phyloP scores from a whole-genome alignment of 2,329 filamentous ascomycete species.

The Beauveria sp. region DNA sequence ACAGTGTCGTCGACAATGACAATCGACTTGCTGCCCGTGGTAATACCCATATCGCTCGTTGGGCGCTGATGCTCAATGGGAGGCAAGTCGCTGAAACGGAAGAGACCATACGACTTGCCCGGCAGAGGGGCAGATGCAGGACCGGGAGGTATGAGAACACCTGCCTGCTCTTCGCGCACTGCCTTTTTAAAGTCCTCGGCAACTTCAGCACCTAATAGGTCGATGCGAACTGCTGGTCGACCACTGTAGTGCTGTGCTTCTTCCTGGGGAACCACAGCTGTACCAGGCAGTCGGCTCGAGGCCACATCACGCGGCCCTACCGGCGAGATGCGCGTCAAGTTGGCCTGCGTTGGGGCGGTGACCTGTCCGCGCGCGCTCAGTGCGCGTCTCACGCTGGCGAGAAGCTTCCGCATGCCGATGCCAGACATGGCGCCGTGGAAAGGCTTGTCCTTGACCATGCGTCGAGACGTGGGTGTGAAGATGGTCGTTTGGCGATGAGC shows the following conservation, averaged over 20 bases:
- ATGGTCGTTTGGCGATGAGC: conserved; percentile 46
- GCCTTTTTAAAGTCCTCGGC: conserved; percentile 73
- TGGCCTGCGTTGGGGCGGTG: conserved; percentile 36
- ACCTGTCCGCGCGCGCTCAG: conserved; percentile 54
- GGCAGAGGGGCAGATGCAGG: conserved; percentile 24
- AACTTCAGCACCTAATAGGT: conserved; percentile 71
- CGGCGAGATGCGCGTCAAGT: conserved; percentile 39
- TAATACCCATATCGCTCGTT: conserved; percentile 52
- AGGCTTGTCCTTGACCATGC: conserved; percentile 37
- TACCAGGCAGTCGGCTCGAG: conserved; percentile 51
- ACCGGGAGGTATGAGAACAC: conserved; percentile 15
- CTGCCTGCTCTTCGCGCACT: conserved; percentile 52
- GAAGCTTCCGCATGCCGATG: conserved; percentile 75
- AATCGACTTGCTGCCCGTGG: conserved; percentile 80
- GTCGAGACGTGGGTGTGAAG: conserved; percentile 32
- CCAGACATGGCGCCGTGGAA: conserved; percentile 55
- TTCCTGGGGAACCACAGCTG: conserved; percentile 51
- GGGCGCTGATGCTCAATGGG: conserved; percentile 31
- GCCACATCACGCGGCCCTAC: conserved; percentile 45
- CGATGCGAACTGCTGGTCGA: conserved; percentile 59
- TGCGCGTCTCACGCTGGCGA: conserved; percentile 78
- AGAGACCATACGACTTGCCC: conserved; percentile 34
- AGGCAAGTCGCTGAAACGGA: conserved; percentile 26
- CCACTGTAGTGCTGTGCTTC: conserved; percentile 34
- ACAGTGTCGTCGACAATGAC: conserved; percentile 71